Evolutionary conservation across 179 eudicot species (phyloP).

Genomic region (Spinacia oleracea): DNA sequence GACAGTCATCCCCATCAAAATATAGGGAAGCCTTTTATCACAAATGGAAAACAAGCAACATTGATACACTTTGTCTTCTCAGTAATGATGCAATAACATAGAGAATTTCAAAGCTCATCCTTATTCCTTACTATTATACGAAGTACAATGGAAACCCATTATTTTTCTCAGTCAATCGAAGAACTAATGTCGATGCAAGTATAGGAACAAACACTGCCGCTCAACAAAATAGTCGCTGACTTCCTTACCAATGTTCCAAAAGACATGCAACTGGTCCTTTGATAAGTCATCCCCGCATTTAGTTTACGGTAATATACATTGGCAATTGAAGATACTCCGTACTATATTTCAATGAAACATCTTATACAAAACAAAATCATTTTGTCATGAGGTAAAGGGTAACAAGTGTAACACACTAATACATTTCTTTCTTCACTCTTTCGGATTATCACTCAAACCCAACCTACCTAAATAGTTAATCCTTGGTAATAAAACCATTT

Average conservation of each 20-base stretch:
- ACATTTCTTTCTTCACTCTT: neutral
- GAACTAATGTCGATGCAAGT: neutral
- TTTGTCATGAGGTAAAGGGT: neutral
- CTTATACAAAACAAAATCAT: neutral
- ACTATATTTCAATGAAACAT: neutral
- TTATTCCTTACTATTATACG: neutral
- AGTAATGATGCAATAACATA: neutral
- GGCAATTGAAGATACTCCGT: neutral
- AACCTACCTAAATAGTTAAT: neutral
- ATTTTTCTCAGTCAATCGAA: neutral
- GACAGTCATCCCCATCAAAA: neutral
- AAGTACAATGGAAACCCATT: neutral
- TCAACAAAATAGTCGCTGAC: neutral
- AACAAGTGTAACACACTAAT: neutral
- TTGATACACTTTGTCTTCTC: neutral
- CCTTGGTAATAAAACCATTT: neutral
- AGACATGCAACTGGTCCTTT: neutral
- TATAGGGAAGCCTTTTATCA: neutral
- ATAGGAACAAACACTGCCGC: neutral
- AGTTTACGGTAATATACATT: neutral
- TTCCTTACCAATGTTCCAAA: neutral
- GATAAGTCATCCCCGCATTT: neutral
- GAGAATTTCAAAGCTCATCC: neutral
- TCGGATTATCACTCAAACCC: neutral
- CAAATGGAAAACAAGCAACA: neutral